Conservation (phyloP, 1,284 basidiomycete species). For the Malassezia nana region DNA sequence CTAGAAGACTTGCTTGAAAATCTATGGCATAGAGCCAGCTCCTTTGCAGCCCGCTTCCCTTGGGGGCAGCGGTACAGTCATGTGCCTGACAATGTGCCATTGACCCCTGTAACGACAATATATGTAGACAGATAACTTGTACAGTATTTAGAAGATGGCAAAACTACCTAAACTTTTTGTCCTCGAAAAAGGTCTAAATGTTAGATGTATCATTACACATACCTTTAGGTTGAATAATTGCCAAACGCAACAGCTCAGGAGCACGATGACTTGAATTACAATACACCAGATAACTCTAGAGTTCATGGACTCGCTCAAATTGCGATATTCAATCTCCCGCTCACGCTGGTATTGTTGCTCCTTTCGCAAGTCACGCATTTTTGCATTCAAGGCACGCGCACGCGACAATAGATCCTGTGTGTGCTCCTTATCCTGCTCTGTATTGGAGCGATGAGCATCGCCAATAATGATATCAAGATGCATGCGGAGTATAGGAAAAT, state of each 20-base stretch:
- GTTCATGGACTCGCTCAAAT: conserved; percentile 81
- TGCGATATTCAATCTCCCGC: conserved; percentile 72
- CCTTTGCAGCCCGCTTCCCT: not conserved
- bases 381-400: conserved; percentile 81
- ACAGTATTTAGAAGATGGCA: conserved; percentile 1
- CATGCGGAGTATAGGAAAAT: conserved; percentile 77
- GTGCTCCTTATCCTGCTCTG: conserved; percentile 53
- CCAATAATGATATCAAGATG: conserved; percentile 90
- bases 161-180: conserved; percentile 41
- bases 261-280: conserved; percentile 69
- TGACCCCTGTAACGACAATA: conserved; percentile 5
- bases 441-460: conserved; percentile 62
- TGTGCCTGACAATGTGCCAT: not conserved
- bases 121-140: conserved; percentile 7
- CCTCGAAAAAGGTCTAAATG: conserved; percentile 37
- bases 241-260: conserved; percentile 79
- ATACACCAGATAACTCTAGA: conserved; percentile 85
- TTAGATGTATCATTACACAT: conserved; percentile 7
- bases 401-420: conserved; percentile 75
- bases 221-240: conserved; percentile 81
- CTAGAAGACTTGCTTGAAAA: conserved; percentile 27
- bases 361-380: conserved; percentile 78
- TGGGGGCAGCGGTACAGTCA: not conserved
- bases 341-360: conserved; percentile 98
- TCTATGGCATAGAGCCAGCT: not conserved